Evolutionary conservation across 2,329 filamentous ascomycete species (phyloP), one percentile per base, ranked within the genome.

Genomic region (Pseudogymnoascus sp.): DNA sequence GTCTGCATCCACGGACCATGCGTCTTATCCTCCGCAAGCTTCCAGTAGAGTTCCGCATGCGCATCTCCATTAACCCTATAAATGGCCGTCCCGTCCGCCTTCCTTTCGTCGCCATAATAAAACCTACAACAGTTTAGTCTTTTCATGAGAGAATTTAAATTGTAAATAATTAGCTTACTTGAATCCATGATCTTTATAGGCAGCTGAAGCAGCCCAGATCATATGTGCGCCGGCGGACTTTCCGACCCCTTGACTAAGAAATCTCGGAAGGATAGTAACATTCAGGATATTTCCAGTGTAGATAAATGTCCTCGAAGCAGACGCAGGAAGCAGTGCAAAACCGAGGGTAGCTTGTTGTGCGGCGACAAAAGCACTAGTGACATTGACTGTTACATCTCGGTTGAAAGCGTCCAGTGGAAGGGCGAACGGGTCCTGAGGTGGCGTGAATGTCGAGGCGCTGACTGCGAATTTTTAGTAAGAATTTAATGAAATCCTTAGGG

Each of bases 81-180:
- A 4, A 66, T 67, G 0, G 72, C 69, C 1, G 68, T 61, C 0
- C 80, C 80, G 60, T 80, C 74, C 0, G 71, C 64, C 10, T 75
- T 76, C 10, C 80, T 74, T 67, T 83, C 78, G 61, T 83, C 80
- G 3, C 72, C 78, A 63, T 79, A 83, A 66, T 82, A 82, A 67
- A 83, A 83, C 42, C 80, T 68, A 47, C 47, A 23, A 19, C 28
- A 15, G 8, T 59, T 28, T 23, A 47, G 17, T 28, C 0, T 23
- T 13, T 26, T n/a, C n/a, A 19, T 23, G 11, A n/a, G 6, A 10
- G 26, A 31, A 17, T 11, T 21, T 19, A n/a, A 6, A 1, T 10
- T 19, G 40, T 10, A 44, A 21, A 11, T 21, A 21, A 11, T 23
- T 44, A 13, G 17, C 60, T 66, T 72, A 75, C 74, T 75, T 67